Base-by-base conservation (phyloP, 352 stramenopile species). In the Globisporangium recalcitrans region DNA sequence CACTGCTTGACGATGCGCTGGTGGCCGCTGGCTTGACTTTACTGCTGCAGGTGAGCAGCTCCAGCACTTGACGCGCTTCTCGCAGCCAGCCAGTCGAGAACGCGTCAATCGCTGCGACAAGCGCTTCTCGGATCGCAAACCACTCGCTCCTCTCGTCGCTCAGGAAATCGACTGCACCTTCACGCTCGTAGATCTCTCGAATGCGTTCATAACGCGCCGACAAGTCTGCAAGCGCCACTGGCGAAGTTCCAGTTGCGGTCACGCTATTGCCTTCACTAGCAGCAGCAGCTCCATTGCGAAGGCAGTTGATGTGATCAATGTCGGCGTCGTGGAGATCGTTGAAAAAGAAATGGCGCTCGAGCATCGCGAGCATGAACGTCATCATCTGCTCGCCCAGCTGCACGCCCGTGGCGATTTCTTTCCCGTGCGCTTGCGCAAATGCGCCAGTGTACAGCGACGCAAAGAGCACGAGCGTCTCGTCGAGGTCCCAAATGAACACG, bases 291-390 rank as follows among this genome's bases (percentile, higher is more conserved):
- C 7, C 29, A 1, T 26, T 31, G 46, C 38, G 22, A 9, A 71
- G 21, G 19, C 70, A 65, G n/a, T 67, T 31, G 42, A 89, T 91
- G 64, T 90, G 80, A 60, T 88, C 78, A 36, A 91, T 72, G 59
- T 89, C 81, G 49, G 71, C 67, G 59, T 91, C 70, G 63, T 91
- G 82, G 55, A 93, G 68, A 26, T 90, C 82, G 68, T 78, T 82
- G 40, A 93, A 91, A 67, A 88, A 93, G 70, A 93, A 91, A 64
- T 93, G 82, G 19, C 82, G 77, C 63, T 92, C 82, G n/a, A 93
- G 71, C 68, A 91, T 80, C 4, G 79, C 74, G 29, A 93, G 57
- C 56, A 93, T 62, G 67, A 92, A 93, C 24, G 76, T 84, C 85
- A 93, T 93, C 85, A 93, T 93, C 65, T 89, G 80, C 63, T 93